A percentile compares a stretch with the other conserved stretches of the same genome.
Evolutionary conservation across 1,284 basidiomycete genomes (phyloP).

Genomic region (Omphalotus olearius): DNA sequence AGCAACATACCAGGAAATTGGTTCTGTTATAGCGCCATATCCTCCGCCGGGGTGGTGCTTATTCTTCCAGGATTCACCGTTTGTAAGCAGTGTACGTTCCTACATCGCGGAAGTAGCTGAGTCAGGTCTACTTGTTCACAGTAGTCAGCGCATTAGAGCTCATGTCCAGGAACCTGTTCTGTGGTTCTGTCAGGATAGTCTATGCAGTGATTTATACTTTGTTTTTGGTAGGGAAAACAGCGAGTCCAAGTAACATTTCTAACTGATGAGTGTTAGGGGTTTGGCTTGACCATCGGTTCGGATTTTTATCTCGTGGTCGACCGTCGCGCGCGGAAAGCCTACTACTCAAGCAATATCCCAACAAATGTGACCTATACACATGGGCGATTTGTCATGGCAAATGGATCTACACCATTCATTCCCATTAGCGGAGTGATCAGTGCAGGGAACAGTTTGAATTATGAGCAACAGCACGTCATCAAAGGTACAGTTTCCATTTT

Average conservation of each 20-base stretch:
- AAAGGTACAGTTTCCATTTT: constrained; percentile 36
- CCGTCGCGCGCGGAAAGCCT: constrained; percentile 51
- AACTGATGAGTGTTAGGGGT: constrained; percentile 49
- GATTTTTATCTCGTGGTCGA: constrained; percentile 81
- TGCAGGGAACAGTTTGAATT: constrained; percentile 44
- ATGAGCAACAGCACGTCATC: constrained; percentile 38
- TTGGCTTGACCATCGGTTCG: constrained; percentile 82
- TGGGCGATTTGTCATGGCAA: constrained; percentile 59
- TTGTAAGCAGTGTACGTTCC: constrained; percentile 39
- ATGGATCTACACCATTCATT: constrained; percentile 43
- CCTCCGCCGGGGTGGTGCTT: constrained; percentile 76
- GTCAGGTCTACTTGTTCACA: constrained; percentile 25
- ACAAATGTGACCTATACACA: constrained; percentile 45
- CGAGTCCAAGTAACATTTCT: constrained; percentile 8
- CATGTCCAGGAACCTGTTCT: constrained; percentile 79
- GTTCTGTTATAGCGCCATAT: constrained; percentile 84
- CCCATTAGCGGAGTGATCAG: constrained; percentile 59
- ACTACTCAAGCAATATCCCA: constrained; percentile 39
- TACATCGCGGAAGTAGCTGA: not conserved
- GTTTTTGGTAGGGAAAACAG: constrained; percentile 54
- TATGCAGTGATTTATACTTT: constrained; percentile 87
- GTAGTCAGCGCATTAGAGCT: constrained; percentile 82
- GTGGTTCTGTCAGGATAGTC: constrained; percentile 84
- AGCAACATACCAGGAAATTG: constrained; percentile 62
- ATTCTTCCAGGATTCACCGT: constrained; percentile 80